A percentile compares a stretch with the other conserved stretches of the same genome.
These are phyloP conservation scores for Apiotrichum laibachii DNA, from an alignment of 1,284 basidiomycete genomes.

Conservation along the genomic window DNA sequence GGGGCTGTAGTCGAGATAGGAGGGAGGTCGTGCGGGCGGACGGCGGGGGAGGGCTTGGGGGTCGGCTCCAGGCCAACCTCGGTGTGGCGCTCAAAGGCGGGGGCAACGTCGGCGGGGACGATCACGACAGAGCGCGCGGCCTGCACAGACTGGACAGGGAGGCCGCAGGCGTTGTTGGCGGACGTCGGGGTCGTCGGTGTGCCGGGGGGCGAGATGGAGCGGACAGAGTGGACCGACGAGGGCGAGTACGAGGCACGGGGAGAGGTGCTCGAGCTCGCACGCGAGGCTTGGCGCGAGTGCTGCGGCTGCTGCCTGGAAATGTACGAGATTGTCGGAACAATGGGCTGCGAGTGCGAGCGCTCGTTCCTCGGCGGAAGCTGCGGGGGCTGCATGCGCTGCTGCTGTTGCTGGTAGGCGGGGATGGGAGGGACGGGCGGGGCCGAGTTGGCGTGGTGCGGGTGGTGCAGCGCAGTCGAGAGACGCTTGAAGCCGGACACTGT, in stretches of 20 bases:
- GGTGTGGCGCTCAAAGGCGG: background rate
- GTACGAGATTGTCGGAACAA: background rate
- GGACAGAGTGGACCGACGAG: conserved; percentile 8
- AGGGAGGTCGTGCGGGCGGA: background rate
- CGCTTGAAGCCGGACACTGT: conserved; percentile 13
- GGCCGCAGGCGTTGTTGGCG: background rate
- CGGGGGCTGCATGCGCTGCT: no score
- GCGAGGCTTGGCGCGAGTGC: background rate
- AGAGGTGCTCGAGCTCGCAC: background rate
- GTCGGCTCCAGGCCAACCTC: conserved; percentile 5
- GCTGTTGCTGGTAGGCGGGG: background rate
- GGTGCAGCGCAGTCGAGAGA: conserved; percentile 4
- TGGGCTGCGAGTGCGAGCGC: no score
- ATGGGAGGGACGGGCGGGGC: background rate
- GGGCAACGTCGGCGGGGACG: conserved; percentile 3
- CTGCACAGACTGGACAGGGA: background rate
- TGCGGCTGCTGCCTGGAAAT: background rate
- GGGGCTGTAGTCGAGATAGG: background rate
- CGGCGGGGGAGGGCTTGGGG: background rate
- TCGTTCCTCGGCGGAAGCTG: no score
- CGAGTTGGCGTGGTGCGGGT: background rate
- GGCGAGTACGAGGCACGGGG: conserved; percentile 10
- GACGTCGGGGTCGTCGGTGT: conserved; percentile 20
- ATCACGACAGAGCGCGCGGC: conserved; percentile 7
- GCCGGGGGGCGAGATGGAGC: conserved; percentile 16